Evolutionary conservation across 2,329 filamentous ascomycete genomes (phyloP), one percentile per base, ranked within the genome.

Genomic region (Herpotrichia juniperi): DNA sequence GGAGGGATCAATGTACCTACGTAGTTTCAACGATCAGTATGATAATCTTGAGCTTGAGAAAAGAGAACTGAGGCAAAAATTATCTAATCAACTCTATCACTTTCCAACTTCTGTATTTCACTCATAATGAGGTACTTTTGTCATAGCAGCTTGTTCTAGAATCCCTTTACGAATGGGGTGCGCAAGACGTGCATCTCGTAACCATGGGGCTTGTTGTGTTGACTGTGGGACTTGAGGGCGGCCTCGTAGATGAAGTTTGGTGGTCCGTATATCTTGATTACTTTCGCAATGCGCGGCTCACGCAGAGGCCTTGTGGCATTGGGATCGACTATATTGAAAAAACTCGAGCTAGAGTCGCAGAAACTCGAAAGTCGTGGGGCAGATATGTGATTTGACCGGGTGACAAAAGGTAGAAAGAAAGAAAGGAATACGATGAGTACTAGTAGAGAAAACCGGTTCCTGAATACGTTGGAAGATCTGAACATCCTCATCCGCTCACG

Each of bases 141-240:
- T 49, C 69, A 73, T 10, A 57, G 58, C 25, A 67, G 64, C 42
- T 75, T 75, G 51, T 72, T 74, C 69, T 69, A 74, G 48, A 63
- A 72, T 1, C 72, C 72, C 9, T 59, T 62, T 2, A 63, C 58
- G 24, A 75, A 63, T 28, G 64, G 7, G 6, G 14, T n/a, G 39
- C 47, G 47, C 2, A 31, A 22, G 19, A 50, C 31, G 16, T 50
- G 40, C 47, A 50, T 44, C 22, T 35, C 40, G 30, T 50, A 50
- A 40, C 39, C 30, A 30, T 50, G 30, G 28, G 45, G 10, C 17
- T 39, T 35, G 19, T 53, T 53, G 44, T 46, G 37, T 32, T 24
- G n/a, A n/a, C n/a, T n/a, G n/a, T n/a, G n/a, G 16, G 61, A 71
- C 24, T 63, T 51, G 19, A 76, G 51, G 8, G 72, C 74, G 14